Evolutionary conservation across 1,284 basidiomycete genomes (phyloP), one percentile per base, ranked within the genome.

Genomic region (Kwoniella shivajii): DNA sequence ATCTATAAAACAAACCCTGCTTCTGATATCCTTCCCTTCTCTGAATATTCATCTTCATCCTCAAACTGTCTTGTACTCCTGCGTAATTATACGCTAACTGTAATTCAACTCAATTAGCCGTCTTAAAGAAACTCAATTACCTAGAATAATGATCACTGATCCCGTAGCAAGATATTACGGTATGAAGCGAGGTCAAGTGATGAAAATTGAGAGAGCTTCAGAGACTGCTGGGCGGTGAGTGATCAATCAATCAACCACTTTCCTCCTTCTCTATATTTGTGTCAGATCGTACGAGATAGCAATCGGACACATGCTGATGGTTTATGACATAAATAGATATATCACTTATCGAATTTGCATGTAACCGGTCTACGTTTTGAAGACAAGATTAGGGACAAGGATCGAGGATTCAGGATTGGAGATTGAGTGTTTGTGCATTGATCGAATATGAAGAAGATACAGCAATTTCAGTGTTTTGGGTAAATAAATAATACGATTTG

Each of bases 141-240:
- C 96, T 49, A 88, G 96, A 34, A 99, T 99, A 67, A 94, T 97
- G 79, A 79, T 96, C 52, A 87, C 87, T 18, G 96, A 99, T 79
- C 96, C 96, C 5, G 95, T 99, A 13, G 93, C 95, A 36, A 85
- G 93, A 61, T 99, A 99, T 79, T 99, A 97, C 80, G 96, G 96
- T 48, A 84, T 99, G 59, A 85, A 87, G 71, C 84, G 96, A 60
- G 94, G 95, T 22, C 92, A 97, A 77, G 96, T 99, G 36, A 96
- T 99, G 76, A 97, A 97, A 82, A 99, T 99, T 68, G 99, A 90
- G 59, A 83, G 96, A 72, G 90, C 93, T 24, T 93, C 90, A 76
- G 96, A 99, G 82, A 99, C 96, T 16, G 90, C 89, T 65, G 96
- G 95, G 61, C 85, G 96, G 69, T 98, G 59, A 69, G 76, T 73